Conservation (phyloP, 2,329 filamentous ascomycete species). For the Fusarium incarnatum region DNA sequence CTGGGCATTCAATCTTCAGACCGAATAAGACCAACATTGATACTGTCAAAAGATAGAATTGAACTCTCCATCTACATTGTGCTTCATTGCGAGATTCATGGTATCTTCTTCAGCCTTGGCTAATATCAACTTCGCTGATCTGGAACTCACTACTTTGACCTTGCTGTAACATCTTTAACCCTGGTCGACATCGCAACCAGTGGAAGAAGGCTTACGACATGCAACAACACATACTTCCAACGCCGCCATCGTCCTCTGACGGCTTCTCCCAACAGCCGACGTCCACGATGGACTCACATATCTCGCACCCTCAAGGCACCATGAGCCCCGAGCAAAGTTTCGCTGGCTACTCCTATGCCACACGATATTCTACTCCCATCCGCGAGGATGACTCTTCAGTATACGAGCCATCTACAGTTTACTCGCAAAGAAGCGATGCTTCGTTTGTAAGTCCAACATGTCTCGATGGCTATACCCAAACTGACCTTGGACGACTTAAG, state of each 20-base stretch:
- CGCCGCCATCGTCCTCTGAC: constrained; percentile 57
- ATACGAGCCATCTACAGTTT: constrained; percentile 35
- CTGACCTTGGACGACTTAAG: constrained; percentile 21
- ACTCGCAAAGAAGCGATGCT: constrained; percentile 30
- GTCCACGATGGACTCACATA: constrained; percentile 31
- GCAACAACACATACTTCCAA: constrained; percentile 57
- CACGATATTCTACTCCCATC: constrained; percentile 37
- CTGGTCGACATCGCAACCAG: constrained; percentile 4
- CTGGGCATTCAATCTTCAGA: constrained; percentile 21
- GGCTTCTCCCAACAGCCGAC: constrained; percentile 28
- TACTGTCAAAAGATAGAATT: constrained; percentile 39
- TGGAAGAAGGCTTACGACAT: constrained; percentile 42
- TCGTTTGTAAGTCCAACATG: constrained; percentile 35
- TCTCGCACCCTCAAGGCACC: constrained; percentile 27
- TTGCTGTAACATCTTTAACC: background rate
- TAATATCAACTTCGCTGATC: constrained; percentile 1
- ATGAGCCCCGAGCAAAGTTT: constrained; percentile 22
- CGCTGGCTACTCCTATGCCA: constrained; percentile 16
- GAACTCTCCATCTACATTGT: constrained; percentile 25
- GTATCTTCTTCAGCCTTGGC: background rate
- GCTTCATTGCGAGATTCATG: constrained; percentile 17
- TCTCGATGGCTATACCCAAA: background rate
- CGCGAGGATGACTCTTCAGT: constrained; percentile 34
- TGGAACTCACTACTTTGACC: background rate
- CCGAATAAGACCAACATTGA: constrained; percentile 37